Evolutionary conservation across 768 basidiomycete species (phyloP).

Genomic region (Boletus coccyginus): DNA sequence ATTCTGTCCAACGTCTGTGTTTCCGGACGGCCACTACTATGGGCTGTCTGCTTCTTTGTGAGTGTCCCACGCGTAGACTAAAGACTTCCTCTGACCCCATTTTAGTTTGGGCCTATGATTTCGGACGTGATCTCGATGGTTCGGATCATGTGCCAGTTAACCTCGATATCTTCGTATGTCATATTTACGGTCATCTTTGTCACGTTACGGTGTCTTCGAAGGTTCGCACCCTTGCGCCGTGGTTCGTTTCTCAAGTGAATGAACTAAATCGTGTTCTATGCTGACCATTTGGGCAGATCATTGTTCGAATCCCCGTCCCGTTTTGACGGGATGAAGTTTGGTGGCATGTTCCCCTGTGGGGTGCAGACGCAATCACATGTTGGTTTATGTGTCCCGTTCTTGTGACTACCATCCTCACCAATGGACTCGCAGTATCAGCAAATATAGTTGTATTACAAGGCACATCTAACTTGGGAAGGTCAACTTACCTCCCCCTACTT

Average conservation of each 20-base stretch:
- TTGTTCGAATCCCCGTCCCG: neutral
- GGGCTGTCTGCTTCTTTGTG: constrained; percentile 24
- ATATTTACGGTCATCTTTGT: constrained; percentile 8
- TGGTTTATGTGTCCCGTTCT: neutral
- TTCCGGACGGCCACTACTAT: constrained; percentile 5
- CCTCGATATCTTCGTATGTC: constrained; percentile 13
- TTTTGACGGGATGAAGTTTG: constrained; percentile 1
- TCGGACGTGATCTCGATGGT: constrained; percentile 22
- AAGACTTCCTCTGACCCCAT: neutral
- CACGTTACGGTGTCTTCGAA: neutral
- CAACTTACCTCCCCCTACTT: neutral
- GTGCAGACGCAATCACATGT: neutral
- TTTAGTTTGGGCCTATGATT: constrained; percentile 22
- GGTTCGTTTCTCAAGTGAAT: constrained; percentile 2
- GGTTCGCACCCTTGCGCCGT: constrained; percentile 1
- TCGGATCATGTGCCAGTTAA: constrained; percentile 11
- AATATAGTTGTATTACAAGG: neutral
- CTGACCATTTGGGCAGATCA: constrained; percentile 5
- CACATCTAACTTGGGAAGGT: neutral
- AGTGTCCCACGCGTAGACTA: neutral
- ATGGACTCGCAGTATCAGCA: neutral
- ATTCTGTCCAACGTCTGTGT: neutral
- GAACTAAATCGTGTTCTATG: neutral
- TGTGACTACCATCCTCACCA: neutral
- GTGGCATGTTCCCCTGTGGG: neutral